Percentiles rank a stretch among this genome's conserved stretches.
Conservation (phyloP, 2,329 filamentous ascomycete genomes). For the Ophiostoma angusticollis region DNA sequence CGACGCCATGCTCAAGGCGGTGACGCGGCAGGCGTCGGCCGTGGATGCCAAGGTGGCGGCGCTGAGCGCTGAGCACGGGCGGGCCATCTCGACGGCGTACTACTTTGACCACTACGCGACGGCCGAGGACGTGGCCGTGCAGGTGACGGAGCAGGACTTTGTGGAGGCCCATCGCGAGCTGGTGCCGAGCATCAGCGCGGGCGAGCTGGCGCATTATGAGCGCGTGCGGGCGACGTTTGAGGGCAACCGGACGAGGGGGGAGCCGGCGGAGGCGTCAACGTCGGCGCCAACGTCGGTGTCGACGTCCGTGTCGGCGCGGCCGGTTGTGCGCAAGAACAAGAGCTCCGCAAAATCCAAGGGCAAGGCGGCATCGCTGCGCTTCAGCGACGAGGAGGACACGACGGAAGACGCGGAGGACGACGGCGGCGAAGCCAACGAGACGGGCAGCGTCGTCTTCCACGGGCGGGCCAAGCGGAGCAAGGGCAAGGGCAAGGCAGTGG, state of each 20-base stretch:
- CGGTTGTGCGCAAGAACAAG: slow-evolving; percentile 6
- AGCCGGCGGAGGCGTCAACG: not conserved
- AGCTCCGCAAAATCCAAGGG: slow-evolving; percentile 27
- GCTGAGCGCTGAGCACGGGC: slow-evolving; percentile 38
- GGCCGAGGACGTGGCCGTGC: slow-evolving; percentile 69
- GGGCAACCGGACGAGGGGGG: slow-evolving; percentile 37
- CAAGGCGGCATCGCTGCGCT: slow-evolving; percentile 13
- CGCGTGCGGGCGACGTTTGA: slow-evolving; percentile 74
- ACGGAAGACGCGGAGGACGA: slow-evolving; percentile 18
- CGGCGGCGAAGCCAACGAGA: slow-evolving; percentile 16
- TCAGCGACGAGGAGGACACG: slow-evolving; percentile 23
- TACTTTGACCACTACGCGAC: slow-evolving; percentile 91
- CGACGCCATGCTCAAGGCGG: slow-evolving; percentile 97
- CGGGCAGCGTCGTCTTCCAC: slow-evolving; percentile 22
- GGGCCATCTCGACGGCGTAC: slow-evolving; percentile 68
- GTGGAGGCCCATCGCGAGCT: slow-evolving; percentile 67
- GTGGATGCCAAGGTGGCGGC: slow-evolving; percentile 73
- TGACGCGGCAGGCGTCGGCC: slow-evolving; percentile 72
- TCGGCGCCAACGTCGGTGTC: slow-evolving; percentile 8
- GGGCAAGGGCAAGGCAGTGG: slow-evolving; percentile 38
- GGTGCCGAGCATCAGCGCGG: slow-evolving; percentile 84
- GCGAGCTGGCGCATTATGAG: slow-evolving; percentile 87
- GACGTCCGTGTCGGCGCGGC: slow-evolving; percentile 1
- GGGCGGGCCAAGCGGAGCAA: slow-evolving; percentile 37
- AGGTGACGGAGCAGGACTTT: slow-evolving; percentile 85